Evolutionary conservation across 257 asterid species (phyloP).

Genomic region (Dorcoceras hygrometricum): DNA sequence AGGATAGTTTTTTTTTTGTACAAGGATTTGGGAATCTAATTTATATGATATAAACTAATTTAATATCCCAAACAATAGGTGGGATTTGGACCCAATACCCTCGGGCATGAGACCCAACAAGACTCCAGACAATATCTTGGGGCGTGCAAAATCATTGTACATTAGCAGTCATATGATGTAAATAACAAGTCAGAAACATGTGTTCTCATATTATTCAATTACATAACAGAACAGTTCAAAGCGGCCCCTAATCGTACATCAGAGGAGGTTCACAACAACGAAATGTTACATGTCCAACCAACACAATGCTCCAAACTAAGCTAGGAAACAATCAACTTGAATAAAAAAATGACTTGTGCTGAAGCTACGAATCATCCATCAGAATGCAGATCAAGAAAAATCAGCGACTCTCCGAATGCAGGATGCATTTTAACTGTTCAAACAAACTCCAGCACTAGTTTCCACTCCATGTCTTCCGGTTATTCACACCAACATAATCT

Average conservation of each 20-base stretch:
- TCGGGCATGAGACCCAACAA: no score
- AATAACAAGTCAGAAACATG: no score
- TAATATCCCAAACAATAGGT: no score
- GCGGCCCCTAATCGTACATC: background rate
- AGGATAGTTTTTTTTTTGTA: no score
- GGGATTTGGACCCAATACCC: no score
- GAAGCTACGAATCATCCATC: conserved; percentile 23
- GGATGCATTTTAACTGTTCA: conserved; percentile 16
- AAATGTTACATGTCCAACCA: background rate
- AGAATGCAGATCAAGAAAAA: conserved; percentile 20
- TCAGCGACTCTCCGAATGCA: conserved; percentile 22
- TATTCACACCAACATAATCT: background rate
- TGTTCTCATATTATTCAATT: background rate
- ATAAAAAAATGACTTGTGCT: background rate
- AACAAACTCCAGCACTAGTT: conserved; percentile 13
- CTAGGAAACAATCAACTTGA: conserved; percentile 8
- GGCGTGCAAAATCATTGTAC: no score
- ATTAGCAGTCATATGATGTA: background rate
- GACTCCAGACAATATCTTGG: no score
- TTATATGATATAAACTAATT: no score
- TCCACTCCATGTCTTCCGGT: background rate
- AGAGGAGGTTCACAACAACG: background rate
- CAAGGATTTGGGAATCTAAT: no score
- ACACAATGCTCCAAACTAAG: background rate
- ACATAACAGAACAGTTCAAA: background rate